Conservation (phyloP, 2,329 filamentous ascomycete species). For the Hortaea werneckii region DNA sequence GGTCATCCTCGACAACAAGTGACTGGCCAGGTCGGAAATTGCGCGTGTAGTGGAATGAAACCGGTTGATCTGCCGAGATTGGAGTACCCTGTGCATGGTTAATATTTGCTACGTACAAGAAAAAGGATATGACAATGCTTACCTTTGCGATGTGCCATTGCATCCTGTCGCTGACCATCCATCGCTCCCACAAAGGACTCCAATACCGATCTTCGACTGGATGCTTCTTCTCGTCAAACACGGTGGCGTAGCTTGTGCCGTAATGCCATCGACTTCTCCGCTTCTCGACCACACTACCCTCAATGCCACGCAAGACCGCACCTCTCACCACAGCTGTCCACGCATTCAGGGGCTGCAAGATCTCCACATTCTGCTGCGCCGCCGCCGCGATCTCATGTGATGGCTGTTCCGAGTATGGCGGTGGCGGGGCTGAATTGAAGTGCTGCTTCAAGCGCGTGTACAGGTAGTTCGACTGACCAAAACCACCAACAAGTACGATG, state of each 20-base stretch:
- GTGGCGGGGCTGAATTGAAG: slow-evolving; percentile 46
- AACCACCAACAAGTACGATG: slow-evolving; percentile 74
- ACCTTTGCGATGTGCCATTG: slow-evolving; percentile 78
- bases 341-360: slow-evolving; percentile 72
- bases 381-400: slow-evolving; percentile 44
- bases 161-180: slow-evolving; percentile 77
- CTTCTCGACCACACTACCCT: slow-evolving; percentile 70
- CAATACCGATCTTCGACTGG: slow-evolving; percentile 65
- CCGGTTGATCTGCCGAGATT: slow-evolving; percentile 61
- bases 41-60: slow-evolving; percentile 76
- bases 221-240: slow-evolving; percentile 65
- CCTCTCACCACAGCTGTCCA: slow-evolving; percentile 75
- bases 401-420: slow-evolving; percentile 56
- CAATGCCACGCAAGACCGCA: slow-evolving; percentile 62
- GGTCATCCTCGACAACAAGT: slow-evolving; percentile 66
- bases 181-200: slow-evolving; percentile 69
- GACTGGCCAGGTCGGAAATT: slow-evolving; percentile 74
- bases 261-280: slow-evolving; percentile 67
- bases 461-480: slow-evolving; percentile 62
- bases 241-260: slow-evolving; percentile 68
- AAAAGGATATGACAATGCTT: slow-evolving; percentile 16
- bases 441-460: slow-evolving; percentile 61
- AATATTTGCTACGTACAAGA: neutral
- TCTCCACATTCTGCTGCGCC: slow-evolving; percentile 52
- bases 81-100: slow-evolving; percentile 48